These are phyloP conservation scores for Candida maris DNA, from an alignment of 805 yeast genomes.

Conservation along the genomic window DNA sequence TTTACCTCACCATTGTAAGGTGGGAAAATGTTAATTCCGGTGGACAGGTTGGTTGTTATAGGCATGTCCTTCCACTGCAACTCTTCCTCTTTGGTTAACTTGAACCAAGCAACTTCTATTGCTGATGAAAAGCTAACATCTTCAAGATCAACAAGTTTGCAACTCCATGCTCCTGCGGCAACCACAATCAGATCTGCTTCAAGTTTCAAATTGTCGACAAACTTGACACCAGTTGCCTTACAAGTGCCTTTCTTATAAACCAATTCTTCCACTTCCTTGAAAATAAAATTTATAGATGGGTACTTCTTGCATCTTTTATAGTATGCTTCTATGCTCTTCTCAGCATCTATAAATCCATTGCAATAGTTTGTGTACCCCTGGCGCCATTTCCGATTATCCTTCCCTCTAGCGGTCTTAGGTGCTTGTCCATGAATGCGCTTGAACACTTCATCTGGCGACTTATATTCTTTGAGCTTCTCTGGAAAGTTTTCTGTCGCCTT, in stretches of 20 bases:
- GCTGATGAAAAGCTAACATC: conserved; percentile 16
- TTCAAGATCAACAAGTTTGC: conserved; percentile 21
- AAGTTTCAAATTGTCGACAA: conserved; percentile 11
- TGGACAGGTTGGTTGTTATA: conserved; percentile 26
- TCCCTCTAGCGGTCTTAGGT: not conserved
- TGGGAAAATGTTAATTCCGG: conserved; percentile 27
- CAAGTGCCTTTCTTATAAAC: conserved; percentile 10
- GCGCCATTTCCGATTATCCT: conserved; percentile 14
- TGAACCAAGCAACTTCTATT: conserved; percentile 27
- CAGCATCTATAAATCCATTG: conserved; percentile 27
- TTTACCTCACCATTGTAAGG: conserved; percentile 27
- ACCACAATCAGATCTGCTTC: conserved; percentile 19
- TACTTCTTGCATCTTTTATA: conserved; percentile 20
- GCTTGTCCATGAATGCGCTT: conserved; percentile 8
- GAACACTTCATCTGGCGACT: conserved; percentile 12
- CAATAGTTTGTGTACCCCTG: conserved; percentile 23
- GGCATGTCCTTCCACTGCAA: conserved; percentile 24
- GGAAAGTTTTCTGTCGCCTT: conserved; percentile 11
- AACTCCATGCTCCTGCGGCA: conserved; percentile 29
- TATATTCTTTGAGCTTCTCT: conserved; percentile 10
- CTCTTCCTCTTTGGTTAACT: conserved; percentile 21
- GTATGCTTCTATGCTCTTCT: conserved; percentile 20
- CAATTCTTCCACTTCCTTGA: conserved; percentile 19
- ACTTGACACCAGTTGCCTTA: conserved; percentile 15
- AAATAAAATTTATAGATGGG: conserved; percentile 15